phyloP scores from a whole-genome alignment of 345 rosid species.

The Abelmoschus esculentus region DNA sequence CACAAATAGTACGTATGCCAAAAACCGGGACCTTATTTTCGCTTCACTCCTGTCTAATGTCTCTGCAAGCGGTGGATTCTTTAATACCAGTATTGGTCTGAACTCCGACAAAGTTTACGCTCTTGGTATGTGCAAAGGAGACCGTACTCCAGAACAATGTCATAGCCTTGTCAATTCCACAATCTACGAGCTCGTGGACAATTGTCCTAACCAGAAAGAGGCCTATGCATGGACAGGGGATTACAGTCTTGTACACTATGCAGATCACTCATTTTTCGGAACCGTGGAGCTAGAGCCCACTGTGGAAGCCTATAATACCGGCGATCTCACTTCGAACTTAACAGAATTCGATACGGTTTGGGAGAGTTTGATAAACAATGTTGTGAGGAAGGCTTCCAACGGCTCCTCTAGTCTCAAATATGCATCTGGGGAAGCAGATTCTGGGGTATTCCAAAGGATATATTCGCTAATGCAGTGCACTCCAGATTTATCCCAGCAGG shows the following conservation, averaged over 20 bases:
- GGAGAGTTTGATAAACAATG: neutral
- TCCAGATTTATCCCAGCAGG: conserved; percentile 33
- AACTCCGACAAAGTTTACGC: conserved; percentile 12
- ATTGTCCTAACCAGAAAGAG: conserved; percentile 17
- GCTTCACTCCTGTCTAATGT: neutral
- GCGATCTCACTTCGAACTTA: neutral
- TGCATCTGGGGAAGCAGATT: conserved; percentile 1
- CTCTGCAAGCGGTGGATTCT: conserved; percentile 11
- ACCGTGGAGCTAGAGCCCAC: neutral
- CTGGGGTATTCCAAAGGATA: conserved; percentile 13
- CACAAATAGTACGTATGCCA: neutral
- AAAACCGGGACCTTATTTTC: conserved; percentile 14
- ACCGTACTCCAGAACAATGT: neutral
- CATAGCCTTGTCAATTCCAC: neutral
- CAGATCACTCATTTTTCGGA: neutral
- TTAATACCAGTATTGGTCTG: conserved; percentile 7
- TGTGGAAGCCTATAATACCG: neutral
- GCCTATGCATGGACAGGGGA: neutral
- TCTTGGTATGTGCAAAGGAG: conserved; percentile 20
- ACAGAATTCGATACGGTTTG: neutral
- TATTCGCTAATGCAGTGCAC: conserved; percentile 44
- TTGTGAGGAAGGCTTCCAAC: neutral
- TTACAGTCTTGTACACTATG: neutral
- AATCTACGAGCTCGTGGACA: neutral
- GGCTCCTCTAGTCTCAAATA: neutral